phyloP scores from a whole-genome alignment of 2,329 filamentous ascomycete genomes.

The Acarospora socialis region DNA sequence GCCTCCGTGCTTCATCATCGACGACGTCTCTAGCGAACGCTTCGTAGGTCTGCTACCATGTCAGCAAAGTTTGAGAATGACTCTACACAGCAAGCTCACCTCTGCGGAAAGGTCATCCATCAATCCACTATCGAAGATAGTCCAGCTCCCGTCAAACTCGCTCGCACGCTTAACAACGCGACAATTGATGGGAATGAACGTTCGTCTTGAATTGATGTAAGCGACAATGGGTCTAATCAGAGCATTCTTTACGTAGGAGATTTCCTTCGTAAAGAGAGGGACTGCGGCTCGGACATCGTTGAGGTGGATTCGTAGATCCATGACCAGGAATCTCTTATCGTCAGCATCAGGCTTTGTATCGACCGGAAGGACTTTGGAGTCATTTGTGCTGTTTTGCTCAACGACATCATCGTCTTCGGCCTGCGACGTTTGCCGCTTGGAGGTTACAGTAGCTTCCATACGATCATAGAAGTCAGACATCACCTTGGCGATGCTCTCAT shows the following conservation, averaged over 20 bases:
- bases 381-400: conserved; percentile 12
- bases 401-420: conserved; percentile 7
- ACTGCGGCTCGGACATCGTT: conserved; percentile 91
- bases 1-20: conserved; percentile 70
- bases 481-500: conserved; percentile 82
- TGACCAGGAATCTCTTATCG: conserved; percentile 68
- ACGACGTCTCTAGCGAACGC: conserved; percentile 86
- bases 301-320: conserved; percentile 87
- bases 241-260: conserved; percentile 93
- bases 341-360: conserved; percentile 29
- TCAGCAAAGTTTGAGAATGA: conserved; percentile 7
- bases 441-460: conserved; percentile 79
- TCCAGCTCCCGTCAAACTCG: conserved; percentile 95
- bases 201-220: conserved; percentile 90
- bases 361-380: no score
- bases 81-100: conserved; percentile 25
- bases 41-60: conserved; percentile 53
- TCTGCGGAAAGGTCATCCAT: conserved; percentile 90
- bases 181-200: conserved; percentile 90
- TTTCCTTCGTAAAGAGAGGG: conserved; percentile 77
- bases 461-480: conserved; percentile 96
- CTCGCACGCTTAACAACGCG: conserved; percentile 76
- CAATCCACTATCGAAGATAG: conserved; percentile 79
- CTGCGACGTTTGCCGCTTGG: conserved; percentile 45
- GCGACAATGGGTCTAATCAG: conserved; percentile 91